Evolutionary conservation across 257 asterid species (phyloP), one percentile per base, ranked within the genome.

Genomic region (Datura wrightii): DNA sequence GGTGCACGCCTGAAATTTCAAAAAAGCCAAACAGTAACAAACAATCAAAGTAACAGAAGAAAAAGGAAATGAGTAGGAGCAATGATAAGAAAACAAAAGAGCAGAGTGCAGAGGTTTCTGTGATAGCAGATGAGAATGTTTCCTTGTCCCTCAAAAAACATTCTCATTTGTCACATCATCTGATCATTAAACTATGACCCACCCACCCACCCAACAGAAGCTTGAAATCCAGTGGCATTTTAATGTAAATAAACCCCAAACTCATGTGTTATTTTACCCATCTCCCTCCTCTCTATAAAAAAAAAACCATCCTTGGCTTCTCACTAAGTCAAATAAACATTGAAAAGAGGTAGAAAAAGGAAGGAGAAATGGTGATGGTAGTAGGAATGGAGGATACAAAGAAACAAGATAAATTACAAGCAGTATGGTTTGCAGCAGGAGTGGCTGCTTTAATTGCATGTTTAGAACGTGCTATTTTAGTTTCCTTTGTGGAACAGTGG

Each of bases 361-460:
- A 31, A 10, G 41, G 1, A 10, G 2, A 6, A 74, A 74, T 74
- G 80, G 80, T 74, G 59, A 48, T 50, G 62, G 63, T 52, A 31
- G 82, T 76, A 14, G 10, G 4, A 72, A 90, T 88, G 92, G 89
- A 48, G 87, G 88, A 80, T 13, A 89, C 65, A 53, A 92, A 85
- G 78, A 90, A 84, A 81, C 79, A 88, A 54, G 95, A 92, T 31
- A 90, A 88, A 14, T 36, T 97, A 13, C 92, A 90, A 82, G 97
- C 98, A 24, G 92, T 97, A 80, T 89, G 97, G 85, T 95, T 97
- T 46, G 98, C 99, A 37, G 99, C 98, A 0, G 98, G 97, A 36
- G 90, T 93, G 15, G 98, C 98, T 1, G 95, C 94, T 3, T 86
- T 93, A 87, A 91, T 95, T 92, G 97, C 97, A 2, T 96, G 98